Evolutionary conservation across 2,329 filamentous ascomycete species (phyloP).

Genomic region (Alternaria rosae): DNA sequence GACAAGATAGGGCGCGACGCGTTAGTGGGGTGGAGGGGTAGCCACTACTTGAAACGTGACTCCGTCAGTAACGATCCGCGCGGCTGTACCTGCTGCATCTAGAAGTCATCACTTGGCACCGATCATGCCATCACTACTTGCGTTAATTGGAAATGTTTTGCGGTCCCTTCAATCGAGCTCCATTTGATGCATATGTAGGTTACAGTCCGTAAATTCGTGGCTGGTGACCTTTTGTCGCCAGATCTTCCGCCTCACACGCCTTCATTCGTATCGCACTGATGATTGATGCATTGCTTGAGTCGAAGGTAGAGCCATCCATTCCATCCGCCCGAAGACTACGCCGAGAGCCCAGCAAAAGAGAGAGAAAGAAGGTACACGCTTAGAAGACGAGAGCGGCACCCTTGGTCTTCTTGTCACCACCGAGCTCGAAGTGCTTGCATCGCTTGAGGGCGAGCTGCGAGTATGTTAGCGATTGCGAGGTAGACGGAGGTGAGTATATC

Average conservation of each 20-base stretch:
- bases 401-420: constrained; percentile 99
- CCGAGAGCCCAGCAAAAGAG: constrained; percentile 51
- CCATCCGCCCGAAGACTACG: constrained; percentile 49
- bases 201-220: constrained; percentile 49
- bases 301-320: constrained; percentile 46
- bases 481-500: not conserved
- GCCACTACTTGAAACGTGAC: constrained; percentile 12
- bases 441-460: constrained; percentile 96
- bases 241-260: constrained; percentile 36
- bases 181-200: constrained; percentile 52
- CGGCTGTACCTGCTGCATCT: constrained; percentile 5
- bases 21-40: constrained; percentile 39
- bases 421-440: constrained; percentile 99
- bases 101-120: not conserved
- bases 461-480: constrained; percentile 52
- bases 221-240: constrained; percentile 44
- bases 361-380: constrained; percentile 61
- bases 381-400: constrained; percentile 99
- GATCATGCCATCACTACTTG: not conserved
- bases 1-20: constrained; percentile 19
- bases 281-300: constrained; percentile 42
- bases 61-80: constrained; percentile 1
- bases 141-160: constrained; percentile 11
- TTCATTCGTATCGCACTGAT: constrained; percentile 32
- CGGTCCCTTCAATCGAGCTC: constrained; percentile 48